A percentile compares a stretch with the other conserved stretches of the same genome.
Evolutionary conservation across 805 yeast species (phyloP).

Genomic region (Sugiyamaella qingdaonensis): DNA sequence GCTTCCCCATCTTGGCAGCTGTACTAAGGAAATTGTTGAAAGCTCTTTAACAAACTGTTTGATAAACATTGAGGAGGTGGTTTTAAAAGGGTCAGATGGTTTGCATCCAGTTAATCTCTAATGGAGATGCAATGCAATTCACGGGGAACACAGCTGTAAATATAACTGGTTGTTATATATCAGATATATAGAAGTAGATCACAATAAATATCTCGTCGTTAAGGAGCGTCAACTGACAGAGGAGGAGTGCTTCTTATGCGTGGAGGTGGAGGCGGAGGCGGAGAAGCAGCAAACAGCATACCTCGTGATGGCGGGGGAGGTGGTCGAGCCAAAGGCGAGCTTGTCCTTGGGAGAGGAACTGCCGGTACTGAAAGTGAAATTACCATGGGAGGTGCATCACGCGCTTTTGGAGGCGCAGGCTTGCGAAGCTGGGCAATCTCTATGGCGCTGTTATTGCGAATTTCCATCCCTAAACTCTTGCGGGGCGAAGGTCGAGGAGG

Average conservation of each 20-base stretch:
- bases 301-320: slow-evolving; percentile 1
- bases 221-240: not conserved
- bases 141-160: not conserved
- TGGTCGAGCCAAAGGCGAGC: not conserved
- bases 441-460: slow-evolving; percentile 8
- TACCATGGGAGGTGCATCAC: slow-evolving; percentile 6
- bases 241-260: not conserved
- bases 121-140: no score
- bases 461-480: not conserved
- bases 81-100: not conserved
- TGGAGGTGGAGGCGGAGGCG: not conserved
- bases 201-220: not conserved
- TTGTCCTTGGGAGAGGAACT: not conserved
- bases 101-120: not conserved
- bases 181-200: no score
- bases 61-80: not conserved
- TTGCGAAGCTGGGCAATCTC: slow-evolving; percentile 8
- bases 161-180: no score
- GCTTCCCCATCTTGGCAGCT: slow-evolving; percentile 71
- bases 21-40: slow-evolving; percentile 38
- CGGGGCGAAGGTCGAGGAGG: slow-evolving; percentile 10
- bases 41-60: not conserved
- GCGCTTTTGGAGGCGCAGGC: slow-evolving; percentile 15
- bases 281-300: not conserved
- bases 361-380: slow-evolving; percentile 7